Conservation (phyloP, 768 basidiomycete species). For the Hirschioporus abietinus region DNA sequence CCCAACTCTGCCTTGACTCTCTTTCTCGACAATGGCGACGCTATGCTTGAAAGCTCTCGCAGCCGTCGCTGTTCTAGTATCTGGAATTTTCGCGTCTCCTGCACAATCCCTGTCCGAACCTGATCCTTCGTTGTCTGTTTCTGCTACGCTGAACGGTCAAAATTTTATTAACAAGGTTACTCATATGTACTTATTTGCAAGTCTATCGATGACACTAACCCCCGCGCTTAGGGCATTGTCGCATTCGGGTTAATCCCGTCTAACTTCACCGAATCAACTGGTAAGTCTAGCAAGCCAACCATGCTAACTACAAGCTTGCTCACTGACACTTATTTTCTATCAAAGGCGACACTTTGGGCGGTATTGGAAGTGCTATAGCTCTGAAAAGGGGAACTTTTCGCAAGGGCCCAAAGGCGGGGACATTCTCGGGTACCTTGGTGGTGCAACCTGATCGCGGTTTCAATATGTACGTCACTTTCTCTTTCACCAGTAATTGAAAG, state of each 20-base stretch:
- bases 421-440: constrained; percentile 45
- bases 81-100: neutral
- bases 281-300: constrained; percentile 16
- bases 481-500: neutral
- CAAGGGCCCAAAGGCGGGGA: constrained; percentile 25
- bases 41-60: neutral
- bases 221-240: constrained; percentile 40
- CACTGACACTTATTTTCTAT: neutral
- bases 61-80: neutral
- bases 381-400: constrained; percentile 46
- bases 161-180: constrained; percentile 41
- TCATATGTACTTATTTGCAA: neutral
- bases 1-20: neutral
- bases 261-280: constrained; percentile 49
- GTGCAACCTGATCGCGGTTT: constrained; percentile 57
- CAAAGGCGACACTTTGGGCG: constrained; percentile 49
- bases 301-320: neutral
- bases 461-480: constrained; percentile 40
- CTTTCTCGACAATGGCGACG: neutral
- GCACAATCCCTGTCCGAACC: neutral
- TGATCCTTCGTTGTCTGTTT: constrained; percentile 10
- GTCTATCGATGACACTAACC: neutral
- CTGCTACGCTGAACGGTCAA: constrained; percentile 32
- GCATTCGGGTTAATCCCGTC: constrained; percentile 60
- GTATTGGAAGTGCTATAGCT: constrained; percentile 58